Evolutionary conservation across 2,329 filamentous ascomycete genomes (phyloP).

Genomic region (Aspergillus sp.): DNA sequence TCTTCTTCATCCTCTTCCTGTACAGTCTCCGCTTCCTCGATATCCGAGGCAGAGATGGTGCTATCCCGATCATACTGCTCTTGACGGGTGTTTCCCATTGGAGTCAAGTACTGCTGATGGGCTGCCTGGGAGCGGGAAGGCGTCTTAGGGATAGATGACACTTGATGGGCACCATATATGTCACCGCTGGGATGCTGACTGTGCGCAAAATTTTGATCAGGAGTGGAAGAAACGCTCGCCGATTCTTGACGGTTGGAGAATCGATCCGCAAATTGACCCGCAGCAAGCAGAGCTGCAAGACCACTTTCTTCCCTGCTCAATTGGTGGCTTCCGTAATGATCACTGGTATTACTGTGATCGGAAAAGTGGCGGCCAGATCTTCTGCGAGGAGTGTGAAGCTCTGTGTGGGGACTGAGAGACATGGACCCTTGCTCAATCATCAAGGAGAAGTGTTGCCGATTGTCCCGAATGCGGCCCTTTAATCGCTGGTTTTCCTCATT

Average conservation of each 20-base stretch:
- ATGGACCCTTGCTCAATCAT: constrained; percentile 68
- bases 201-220: constrained; percentile 46
- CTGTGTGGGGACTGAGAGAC: constrained; percentile 52
- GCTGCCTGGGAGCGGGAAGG: constrained; percentile 52
- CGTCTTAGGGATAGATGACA: constrained; percentile 78
- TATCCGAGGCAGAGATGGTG: constrained; percentile 66
- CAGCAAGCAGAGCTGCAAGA: constrained; percentile 67
- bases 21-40: constrained; percentile 42
- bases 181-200: constrained; percentile 53
- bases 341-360: constrained; percentile 11
- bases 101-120: constrained; percentile 53
- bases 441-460: constrained; percentile 75
- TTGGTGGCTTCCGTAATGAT: constrained; percentile 21
- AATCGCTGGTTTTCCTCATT: constrained; percentile 70
- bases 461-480: constrained; percentile 78
- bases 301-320: constrained; percentile 50
- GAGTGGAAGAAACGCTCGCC: constrained; percentile 67
- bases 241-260: constrained; percentile 73
- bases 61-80: constrained; percentile 66
- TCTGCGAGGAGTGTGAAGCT: constrained; percentile 40
- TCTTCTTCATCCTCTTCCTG: constrained; percentile 47
- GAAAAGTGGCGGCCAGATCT: constrained; percentile 36
- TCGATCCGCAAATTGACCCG: constrained; percentile 61
- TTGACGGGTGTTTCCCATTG: constrained; percentile 47
- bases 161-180: constrained; percentile 68